Evolutionary conservation across 495 filamentous ascomycete species (phyloP), one percentile per base, ranked within the genome.

Genomic region (Trichoderma gamsii): DNA sequence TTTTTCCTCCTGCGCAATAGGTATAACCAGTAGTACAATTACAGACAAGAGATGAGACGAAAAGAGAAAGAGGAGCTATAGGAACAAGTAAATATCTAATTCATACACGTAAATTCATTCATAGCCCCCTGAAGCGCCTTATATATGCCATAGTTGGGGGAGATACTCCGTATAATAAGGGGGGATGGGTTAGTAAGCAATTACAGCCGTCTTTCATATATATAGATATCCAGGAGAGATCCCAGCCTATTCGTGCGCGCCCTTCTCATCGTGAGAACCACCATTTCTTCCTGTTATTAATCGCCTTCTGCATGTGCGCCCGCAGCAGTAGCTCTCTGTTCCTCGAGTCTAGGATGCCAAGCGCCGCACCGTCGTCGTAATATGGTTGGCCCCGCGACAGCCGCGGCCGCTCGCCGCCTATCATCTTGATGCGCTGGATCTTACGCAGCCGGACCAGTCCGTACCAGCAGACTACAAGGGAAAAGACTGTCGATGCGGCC

Each of bases 371-470:
- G 63, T 78, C 75, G 32, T 74, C 72, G 68, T 75, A 77, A 73
- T 74, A 78, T 65, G 73, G 71, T 41, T 74, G 73, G 16, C 74
- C 71, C 27, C 71, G 69, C 35, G 70, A 67, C 5, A 69, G 59
- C 29, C 71, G 69, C 11, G 63, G 67, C 16, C 59, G 68, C 59
- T 73, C 59, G 38, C 73, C 71, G 43, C 76, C 73, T 69, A 79
- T 93, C 93, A 98, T 98, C 68, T 90, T 92, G 69, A 99, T 86
- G 61, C 93, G 85, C 78, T 97, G 93, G 41, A 98, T 88, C 76
- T 89, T 89, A 64, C 91, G 86, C 52, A 99, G 84, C 76, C 91
- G 93, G 27, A 83, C 82, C 23, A 98, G 80, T 6, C 94, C 93
- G 76, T 91, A 96, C 49, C 82, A 80, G 77, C 89, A 92, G 67